Base-by-base conservation (phyloP, 2,329 filamentous ascomycete genomes). In the Epichloe glyceriae region DNA sequence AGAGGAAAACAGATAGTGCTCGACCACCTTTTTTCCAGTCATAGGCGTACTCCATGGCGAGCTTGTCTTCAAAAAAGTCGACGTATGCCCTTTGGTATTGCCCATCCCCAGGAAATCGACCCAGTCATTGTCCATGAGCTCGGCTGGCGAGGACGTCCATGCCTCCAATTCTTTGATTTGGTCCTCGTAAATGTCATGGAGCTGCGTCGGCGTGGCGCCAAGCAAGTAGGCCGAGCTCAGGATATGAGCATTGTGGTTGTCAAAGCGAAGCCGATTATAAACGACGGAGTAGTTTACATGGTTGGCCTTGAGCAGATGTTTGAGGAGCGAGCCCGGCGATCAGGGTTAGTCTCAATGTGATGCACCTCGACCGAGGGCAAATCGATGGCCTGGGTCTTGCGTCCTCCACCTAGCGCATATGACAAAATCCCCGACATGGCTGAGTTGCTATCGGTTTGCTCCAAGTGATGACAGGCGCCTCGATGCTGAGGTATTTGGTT, bases 1-100 rank as follows among this genome's bases (percentile, higher is more conserved):
- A 35, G 83, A 85, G 41, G 74, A 68, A 56, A 91, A 86, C 44
- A 98, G 67, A 62, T 85, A 97, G 54, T 90, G 79, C 3, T 80
- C 71, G 8, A 94, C 72, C 3, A 95, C 79, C 49, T 75, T 73
- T 73, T 62, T 85, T 86, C 88, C 93, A 96, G 62, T 95, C 79
- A 64, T 96, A 97, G 37, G 80, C 74, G 59, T 83, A 79, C 30
- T 72, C 70, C 65, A 79, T 70, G 3, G 87, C 89, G 33, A 97
- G 73, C 60, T 88, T 82, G 64, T 98, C 93, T 65, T 98, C 93
- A 62, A 95, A 97, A 64, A 93, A 97, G 64, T 98, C 90, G 51
- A 98, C 74, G 62, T 84, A 98, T 0, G 89, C 91, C 53, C 91
- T 79, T 67, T 98, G 88, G 62, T 94, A 96, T 55, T 73, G 80